These are phyloP conservation scores for Coelastrella sp. DNA, from an alignment of 139 green algal species.

Conservation along the genomic window DNA sequence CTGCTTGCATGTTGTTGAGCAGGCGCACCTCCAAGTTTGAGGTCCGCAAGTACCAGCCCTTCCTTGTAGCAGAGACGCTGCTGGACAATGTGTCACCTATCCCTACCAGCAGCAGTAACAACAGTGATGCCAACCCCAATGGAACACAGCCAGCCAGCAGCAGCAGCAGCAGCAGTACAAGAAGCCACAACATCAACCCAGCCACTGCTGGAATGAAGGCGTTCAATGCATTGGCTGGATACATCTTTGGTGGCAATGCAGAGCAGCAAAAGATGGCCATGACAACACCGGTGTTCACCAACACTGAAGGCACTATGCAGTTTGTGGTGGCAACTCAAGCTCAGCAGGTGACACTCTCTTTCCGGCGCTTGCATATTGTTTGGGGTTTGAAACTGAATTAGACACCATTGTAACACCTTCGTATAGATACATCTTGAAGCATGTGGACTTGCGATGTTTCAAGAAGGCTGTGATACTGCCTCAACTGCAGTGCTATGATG, in stretches of 20 bases:
- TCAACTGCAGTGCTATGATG: too few species aligned
- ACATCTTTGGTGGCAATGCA: constrained; percentile 46
- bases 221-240: constrained; percentile 26
- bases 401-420: too few species aligned
- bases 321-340: constrained; percentile 62
- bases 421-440: too few species aligned
- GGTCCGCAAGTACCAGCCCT: constrained; percentile 79
- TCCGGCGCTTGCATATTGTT: too few species aligned
- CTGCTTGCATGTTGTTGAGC: background rate
- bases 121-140: background rate
- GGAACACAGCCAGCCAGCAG: too few species aligned
- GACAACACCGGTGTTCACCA: constrained; percentile 69
- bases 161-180: constrained; percentile 12
- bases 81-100: constrained; percentile 64
- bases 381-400: too few species aligned
- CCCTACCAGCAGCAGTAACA: constrained; percentile 12
- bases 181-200: constrained; percentile 15
- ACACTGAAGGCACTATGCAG: constrained; percentile 58
- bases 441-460: too few species aligned
- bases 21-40: constrained; percentile 40
- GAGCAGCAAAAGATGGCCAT: constrained; percentile 56
- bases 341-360: constrained; percentile 53
- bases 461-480: too few species aligned
- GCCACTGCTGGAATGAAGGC: constrained; percentile 32
- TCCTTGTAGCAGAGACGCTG: constrained; percentile 73